A percentile compares a stretch with the other conserved stretches of the same genome.
Evolutionary conservation across 495 filamentous ascomycete species (phyloP).

Genomic region (Aspergillus haitiensis): DNA sequence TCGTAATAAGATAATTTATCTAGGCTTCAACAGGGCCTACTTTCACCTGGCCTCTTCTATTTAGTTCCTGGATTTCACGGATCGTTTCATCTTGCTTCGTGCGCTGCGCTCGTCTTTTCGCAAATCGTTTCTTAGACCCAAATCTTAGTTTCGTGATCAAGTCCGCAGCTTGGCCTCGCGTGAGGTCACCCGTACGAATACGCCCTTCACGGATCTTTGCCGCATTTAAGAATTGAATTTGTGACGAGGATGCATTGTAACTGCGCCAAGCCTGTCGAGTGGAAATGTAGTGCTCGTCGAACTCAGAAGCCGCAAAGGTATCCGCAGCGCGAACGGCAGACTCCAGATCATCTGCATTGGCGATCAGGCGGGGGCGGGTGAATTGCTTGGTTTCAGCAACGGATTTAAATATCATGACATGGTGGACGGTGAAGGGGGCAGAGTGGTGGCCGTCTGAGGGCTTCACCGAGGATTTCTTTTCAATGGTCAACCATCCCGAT

Average conservation of each 20-base stretch:
- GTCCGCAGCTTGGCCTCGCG: constrained; percentile 80
- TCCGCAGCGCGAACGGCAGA: constrained; percentile 81
- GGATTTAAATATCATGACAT: constrained; percentile 37
- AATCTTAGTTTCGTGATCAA: constrained; percentile 91
- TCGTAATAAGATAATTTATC: neutral
- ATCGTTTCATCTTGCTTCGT: constrained; percentile 39
- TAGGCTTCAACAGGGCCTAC: constrained; percentile 61
- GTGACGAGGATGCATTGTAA: constrained; percentile 61
- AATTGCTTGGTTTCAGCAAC: constrained; percentile 37
- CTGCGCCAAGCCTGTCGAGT: constrained; percentile 66
- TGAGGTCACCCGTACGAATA: constrained; percentile 57
- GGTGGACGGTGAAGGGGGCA: constrained; percentile 29
- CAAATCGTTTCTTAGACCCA: constrained; percentile 73
- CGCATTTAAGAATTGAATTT: constrained; percentile 73
- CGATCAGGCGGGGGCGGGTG: constrained; percentile 64
- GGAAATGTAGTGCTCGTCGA: constrained; percentile 58
- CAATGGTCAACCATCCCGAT: constrained; percentile 59
- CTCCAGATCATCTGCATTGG: constrained; percentile 57
- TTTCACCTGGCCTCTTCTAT: constrained; percentile 51
- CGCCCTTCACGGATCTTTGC: constrained; percentile 54
- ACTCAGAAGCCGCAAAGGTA: constrained; percentile 68
- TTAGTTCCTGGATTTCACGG: constrained; percentile 32
- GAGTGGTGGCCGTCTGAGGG: neutral
- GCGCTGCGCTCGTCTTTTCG: constrained; percentile 43
- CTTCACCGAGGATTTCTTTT: constrained; percentile 34